Conservation (phyloP, 805 yeast species). For the Ogataea glucozyma region DNA sequence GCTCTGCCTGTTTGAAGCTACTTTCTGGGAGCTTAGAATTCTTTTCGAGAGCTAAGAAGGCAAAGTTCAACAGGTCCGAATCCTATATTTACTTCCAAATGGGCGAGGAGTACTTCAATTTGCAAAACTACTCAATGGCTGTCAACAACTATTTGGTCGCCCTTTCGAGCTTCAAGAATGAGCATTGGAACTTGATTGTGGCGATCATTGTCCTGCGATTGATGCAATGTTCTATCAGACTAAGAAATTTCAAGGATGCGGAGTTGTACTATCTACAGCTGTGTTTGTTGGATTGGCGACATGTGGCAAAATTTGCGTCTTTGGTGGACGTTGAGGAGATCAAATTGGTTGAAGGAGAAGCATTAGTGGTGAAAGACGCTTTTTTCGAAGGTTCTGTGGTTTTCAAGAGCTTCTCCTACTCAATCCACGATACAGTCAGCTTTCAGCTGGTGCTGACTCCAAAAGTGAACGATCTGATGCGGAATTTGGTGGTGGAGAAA, state of each 20-base stretch:
- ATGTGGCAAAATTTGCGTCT: constrained; percentile 7
- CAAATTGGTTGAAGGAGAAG: too few species aligned
- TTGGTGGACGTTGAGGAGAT: constrained; percentile 12
- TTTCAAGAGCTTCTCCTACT: constrained; percentile 18
- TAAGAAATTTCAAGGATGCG: constrained; percentile 36
- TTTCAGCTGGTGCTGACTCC: constrained; percentile 38
- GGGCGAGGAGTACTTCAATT: constrained; percentile 46
- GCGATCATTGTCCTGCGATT: constrained; percentile 38
- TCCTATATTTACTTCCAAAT: constrained; percentile 49
- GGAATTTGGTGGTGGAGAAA: constrained; percentile 19
- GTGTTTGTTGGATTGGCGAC: constrained; percentile 24
- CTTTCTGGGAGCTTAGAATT: constrained; percentile 40
- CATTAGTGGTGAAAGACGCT: constrained; percentile 19
- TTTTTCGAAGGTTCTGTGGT: constrained; percentile 23
- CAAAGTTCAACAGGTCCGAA: constrained; percentile 40
- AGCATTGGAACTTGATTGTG: constrained; percentile 42
- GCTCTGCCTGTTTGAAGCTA: constrained; percentile 28
- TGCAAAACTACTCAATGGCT: constrained; percentile 41
- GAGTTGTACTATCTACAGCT: constrained; percentile 37
- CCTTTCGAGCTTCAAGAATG: constrained; percentile 39
- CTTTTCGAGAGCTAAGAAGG: constrained; percentile 37
- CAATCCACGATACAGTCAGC: constrained; percentile 24
- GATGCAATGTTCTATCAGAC: constrained; percentile 38
- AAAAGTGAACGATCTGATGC: constrained; percentile 26
- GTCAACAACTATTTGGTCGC: constrained; percentile 43